Base-by-base conservation (phyloP, 139 green algal species). In the Edaphochlamys debaryana region DNA sequence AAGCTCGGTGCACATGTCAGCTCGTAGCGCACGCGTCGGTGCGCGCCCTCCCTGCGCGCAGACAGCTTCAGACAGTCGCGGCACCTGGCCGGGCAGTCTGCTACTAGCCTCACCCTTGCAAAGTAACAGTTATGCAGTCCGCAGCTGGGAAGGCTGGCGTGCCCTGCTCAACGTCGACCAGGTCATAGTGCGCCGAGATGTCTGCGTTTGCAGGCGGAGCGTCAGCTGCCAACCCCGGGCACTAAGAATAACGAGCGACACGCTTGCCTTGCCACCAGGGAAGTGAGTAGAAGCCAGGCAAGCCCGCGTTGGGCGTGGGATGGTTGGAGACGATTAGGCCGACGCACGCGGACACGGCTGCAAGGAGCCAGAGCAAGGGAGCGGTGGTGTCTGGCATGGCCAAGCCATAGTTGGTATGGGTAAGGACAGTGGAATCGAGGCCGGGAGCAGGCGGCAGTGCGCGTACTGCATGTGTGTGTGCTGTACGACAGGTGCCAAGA, bases 331-430 rank as follows among this genome's bases (percentile, higher is more conserved):
- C 62, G 11, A 81, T 60, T 0, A 81, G 17, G 22, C 75, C 75
- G 25, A 81, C 17, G 25, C 60, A 71, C 5, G 75, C 58, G 37
- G 75, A 81, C 2, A 42, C 75, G 1, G 42, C 60, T 4, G 75
- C 75, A 4, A 62, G 27, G 9, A 71, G 30, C 75, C 75, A 81
- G 4, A 81, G 20, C 19, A 81, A n/a, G 6, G 56, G 42, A 15
- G 56, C 62, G 19, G 75, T 72, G 1, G 58, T 67, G 58, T 79
- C 72, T 34, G 72, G 72, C 72, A 79, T 79, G 56, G 19, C 67
- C n/a, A n/a, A n/a, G n/a, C n/a, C n/a, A n/a, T n/a, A n/a, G n/a
- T n/a, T n/a, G n/a, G n/a, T n/a, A n/a, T n/a, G n/a, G n/a, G n/a
- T n/a, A n/a, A n/a, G n/a, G n/a, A n/a, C n/a, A n/a, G n/a, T n/a